Base-by-base conservation (phyloP, 2,329 filamentous ascomycete genomes). In the Nigrospora sphaerica region DNA sequence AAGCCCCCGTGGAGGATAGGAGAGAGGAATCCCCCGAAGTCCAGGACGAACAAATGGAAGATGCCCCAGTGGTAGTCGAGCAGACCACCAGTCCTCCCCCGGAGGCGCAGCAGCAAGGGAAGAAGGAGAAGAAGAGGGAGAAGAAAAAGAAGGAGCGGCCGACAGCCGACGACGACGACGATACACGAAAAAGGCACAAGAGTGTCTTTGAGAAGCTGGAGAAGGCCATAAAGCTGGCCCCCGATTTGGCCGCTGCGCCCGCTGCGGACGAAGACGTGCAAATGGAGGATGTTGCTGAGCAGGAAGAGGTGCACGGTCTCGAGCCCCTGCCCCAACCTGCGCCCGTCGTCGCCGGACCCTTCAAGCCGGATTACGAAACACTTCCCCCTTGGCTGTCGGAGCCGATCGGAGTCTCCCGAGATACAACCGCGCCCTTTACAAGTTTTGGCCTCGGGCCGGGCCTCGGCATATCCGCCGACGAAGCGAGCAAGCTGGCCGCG, bases 311-410 rank as follows among this genome's bases (percentile, higher is more conserved):
- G 3, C 83, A 90, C 61, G 88, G 88, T 18, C 72, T 97, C 1
- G 81, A 86, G 46, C 90, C 89, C 7, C 72, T 95, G 17, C 90
- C 90, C 9, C 90, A 95, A 55, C 90, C 88, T 12, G 77, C 78
- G 32, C 79, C 78, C 1, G 72, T 80, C 1, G 69, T 74, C 1
- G 75, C 82, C 39, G 68, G 77, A 31, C 70, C 71, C 1, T 74
- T 78, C 43, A 75, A 76, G 45, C 81, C 85, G 2, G 77, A 77
- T n/a, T 90, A 88, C 63, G 84, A 89, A 31, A 86, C 86, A 1
- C 72, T 95, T 3, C 92, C 92, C 0, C 55, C 73, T 3, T 97
- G 92, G 92, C 73, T 96, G 12, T 81, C 85, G 6, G 76, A 82
- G 12, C 90, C 91, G 0, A 76, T 85, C n/a, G 75, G 78, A 23